phyloP scores from a whole-genome alignment of 176 grass and related monocot species.

The Neostapfia colusana region DNA sequence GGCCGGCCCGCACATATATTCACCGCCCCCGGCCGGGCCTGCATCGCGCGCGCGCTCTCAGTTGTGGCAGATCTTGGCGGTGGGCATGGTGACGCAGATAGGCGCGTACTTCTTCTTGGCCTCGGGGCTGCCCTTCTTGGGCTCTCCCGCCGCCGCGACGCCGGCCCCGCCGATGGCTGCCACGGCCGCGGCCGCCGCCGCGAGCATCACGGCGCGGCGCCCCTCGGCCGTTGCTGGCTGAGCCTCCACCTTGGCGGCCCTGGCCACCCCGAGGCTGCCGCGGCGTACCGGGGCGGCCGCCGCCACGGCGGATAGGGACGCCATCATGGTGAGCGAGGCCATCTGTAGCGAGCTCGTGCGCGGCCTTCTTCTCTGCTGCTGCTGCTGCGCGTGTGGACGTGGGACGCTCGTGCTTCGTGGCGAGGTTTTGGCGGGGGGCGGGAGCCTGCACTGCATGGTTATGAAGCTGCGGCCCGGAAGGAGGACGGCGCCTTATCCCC shows the following conservation, averaged over 20 bases:
- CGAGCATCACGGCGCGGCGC: constrained; percentile 54
- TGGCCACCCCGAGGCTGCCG: constrained; percentile 39
- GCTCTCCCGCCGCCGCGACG: constrained; percentile 23
- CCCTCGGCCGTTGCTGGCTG: constrained; percentile 11
- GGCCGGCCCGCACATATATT: constrained; percentile 31
- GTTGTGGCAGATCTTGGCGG: constrained; percentile 69
- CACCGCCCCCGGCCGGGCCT: background rate
- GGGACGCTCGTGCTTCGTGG: constrained; percentile 13
- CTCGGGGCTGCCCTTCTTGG: constrained; percentile 49
- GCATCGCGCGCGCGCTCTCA: background rate
- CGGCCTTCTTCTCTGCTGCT: background rate
- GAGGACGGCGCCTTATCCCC: constrained; percentile 44
- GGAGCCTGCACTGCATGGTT: constrained; percentile 5
- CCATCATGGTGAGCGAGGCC: constrained; percentile 70
- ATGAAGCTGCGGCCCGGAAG: constrained; percentile 23
- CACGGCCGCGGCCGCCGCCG: constrained; percentile 48
- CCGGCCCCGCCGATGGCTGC: constrained; percentile 39
- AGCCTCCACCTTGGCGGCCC: constrained; percentile 32
- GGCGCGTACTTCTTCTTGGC: constrained; percentile 70
- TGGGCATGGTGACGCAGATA: constrained; percentile 77
- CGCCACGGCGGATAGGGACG: constrained; percentile 52
- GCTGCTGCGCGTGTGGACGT: background rate
- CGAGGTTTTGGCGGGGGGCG: constrained; percentile 1
- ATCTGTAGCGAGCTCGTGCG: constrained; percentile 5
- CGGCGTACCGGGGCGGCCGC: constrained; percentile 32